Evolutionary conservation across 1,284 basidiomycete species (phyloP).

Genomic region (Phaffia rhodozyma): DNA sequence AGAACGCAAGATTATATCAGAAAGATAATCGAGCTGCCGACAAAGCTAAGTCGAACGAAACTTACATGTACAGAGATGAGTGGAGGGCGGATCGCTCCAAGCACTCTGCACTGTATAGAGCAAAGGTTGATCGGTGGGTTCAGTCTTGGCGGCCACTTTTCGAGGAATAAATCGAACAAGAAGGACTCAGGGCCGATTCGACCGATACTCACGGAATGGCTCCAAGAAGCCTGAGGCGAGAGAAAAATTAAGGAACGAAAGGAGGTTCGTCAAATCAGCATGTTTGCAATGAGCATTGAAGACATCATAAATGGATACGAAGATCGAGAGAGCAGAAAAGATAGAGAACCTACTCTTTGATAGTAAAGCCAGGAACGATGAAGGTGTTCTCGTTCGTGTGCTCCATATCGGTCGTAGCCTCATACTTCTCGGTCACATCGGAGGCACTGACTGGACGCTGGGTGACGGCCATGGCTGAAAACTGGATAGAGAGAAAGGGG

Average conservation of each 20-base stretch:
- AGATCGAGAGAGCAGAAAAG: neutral
- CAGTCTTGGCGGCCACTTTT: neutral
- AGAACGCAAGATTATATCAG: neutral
- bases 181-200: neutral
- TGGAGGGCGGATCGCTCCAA: slow-evolving; percentile 78
- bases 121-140: neutral
- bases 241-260: neutral
- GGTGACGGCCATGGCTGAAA: no score
- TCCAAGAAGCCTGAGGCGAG: slow-evolving; percentile 44
- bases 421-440: neutral
- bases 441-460: no score
- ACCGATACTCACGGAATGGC: slow-evolving; percentile 59
- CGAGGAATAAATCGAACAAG: slow-evolving; percentile 28
- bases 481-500: no score
- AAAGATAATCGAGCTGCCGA: neutral
- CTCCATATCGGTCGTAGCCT: slow-evolving; percentile 14
- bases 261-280: neutral
- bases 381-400: slow-evolving; percentile 34
- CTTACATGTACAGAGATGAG: slow-evolving; percentile 70
- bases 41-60: neutral
- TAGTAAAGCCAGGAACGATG: slow-evolving; percentile 63
- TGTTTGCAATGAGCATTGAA: neutral
- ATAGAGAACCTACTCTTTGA: slow-evolving; percentile 41
- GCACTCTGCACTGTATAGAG: slow-evolving; percentile 61
- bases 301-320: neutral